Evolutionary conservation across 768 basidiomycete species (phyloP).

Genomic region (Collybiopsis confluens): DNA sequence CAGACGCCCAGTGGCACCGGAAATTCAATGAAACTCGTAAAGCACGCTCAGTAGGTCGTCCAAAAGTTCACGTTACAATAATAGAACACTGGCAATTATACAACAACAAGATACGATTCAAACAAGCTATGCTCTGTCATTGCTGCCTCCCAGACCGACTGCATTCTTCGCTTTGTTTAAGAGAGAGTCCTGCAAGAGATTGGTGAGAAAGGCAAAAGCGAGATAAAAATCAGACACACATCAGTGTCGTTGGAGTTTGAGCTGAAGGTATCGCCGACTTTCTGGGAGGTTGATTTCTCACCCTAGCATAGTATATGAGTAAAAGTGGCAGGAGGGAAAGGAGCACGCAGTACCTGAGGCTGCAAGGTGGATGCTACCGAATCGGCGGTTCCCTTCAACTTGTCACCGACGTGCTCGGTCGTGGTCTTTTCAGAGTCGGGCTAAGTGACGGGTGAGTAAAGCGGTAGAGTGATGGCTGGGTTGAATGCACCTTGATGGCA

Average conservation of each 20-base stretch:
- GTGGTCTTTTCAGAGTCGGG: slow-evolving; percentile 58
- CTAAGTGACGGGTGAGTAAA: slow-evolving; percentile 20
- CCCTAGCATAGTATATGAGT: too few species aligned
- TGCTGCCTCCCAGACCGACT: slow-evolving; percentile 31
- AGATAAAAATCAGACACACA: slow-evolving; percentile 17
- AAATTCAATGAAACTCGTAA: too few species aligned
- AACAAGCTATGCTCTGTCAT: slow-evolving; percentile 17
- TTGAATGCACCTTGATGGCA: slow-evolving; percentile 52
- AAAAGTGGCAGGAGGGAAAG: too few species aligned
- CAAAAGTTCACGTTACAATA: background rate
- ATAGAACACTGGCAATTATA: background rate
- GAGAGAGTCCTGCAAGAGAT: slow-evolving; percentile 30
- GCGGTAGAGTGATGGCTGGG: background rate
- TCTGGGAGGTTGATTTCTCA: slow-evolving; percentile 51
- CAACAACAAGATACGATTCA: background rate
- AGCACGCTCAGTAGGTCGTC: too few species aligned
- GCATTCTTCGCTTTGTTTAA: slow-evolving; percentile 50
- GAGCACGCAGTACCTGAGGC: too few species aligned
- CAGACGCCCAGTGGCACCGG: too few species aligned
- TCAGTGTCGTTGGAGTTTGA: slow-evolving; percentile 45
- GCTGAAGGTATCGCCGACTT: slow-evolving; percentile 41
- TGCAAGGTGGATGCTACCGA: slow-evolving; percentile 43
- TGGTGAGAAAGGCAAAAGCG: background rate
- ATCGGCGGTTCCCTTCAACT: slow-evolving; percentile 43
- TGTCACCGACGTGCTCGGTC: slow-evolving; percentile 47